Percentiles rank a stretch among this genome's conserved stretches.
phyloP scores from a whole-genome alignment of 2,329 filamentous ascomycete genomes.

The Colletotrichum tropicale region DNA sequence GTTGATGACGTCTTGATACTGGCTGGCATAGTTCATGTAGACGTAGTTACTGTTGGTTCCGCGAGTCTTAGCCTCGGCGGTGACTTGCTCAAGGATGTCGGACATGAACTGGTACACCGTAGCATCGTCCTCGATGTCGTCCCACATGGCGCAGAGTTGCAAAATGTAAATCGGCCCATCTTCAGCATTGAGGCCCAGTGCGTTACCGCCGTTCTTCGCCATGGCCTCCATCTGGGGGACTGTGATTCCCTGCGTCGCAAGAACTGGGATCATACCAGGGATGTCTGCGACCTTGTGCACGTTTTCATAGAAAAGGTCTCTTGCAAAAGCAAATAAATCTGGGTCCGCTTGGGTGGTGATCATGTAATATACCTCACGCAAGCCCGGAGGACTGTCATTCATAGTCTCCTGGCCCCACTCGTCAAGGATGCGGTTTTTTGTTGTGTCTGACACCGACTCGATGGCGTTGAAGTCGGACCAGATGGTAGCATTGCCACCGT shows the following conservation, averaged over 20 bases:
- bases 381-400: conserved; percentile 15
- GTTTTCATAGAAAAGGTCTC: conserved; percentile 17
- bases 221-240: conserved; percentile 37
- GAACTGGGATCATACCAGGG: conserved; percentile 28
- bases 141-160: conserved; percentile 26
- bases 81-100: conserved; percentile 20
- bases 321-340: conserved; percentile 23
- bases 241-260: conserved; percentile 45
- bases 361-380: conserved; percentile 26
- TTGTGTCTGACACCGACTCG: conserved; percentile 30
- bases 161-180: conserved; percentile 28
- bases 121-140: conserved; percentile 20
- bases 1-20: conserved; percentile 39
- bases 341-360: conserved; percentile 22
- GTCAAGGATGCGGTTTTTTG: conserved; percentile 12
- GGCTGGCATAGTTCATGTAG: conserved; percentile 50
- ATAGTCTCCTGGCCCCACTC: conserved; percentile 19
- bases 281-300: conserved; percentile 12
- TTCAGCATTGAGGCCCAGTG: conserved; percentile 34
- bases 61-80: conserved; percentile 10
- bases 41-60: conserved; percentile 24
- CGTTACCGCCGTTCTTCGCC: conserved; percentile 40
- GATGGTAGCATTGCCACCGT: conserved; percentile 35
- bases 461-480: conserved; percentile 40
- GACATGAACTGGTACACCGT: conserved; percentile 23